Evolutionary conservation across 352 stramenopile genomes (phyloP).

Genomic region (Pythium graminicola): DNA sequence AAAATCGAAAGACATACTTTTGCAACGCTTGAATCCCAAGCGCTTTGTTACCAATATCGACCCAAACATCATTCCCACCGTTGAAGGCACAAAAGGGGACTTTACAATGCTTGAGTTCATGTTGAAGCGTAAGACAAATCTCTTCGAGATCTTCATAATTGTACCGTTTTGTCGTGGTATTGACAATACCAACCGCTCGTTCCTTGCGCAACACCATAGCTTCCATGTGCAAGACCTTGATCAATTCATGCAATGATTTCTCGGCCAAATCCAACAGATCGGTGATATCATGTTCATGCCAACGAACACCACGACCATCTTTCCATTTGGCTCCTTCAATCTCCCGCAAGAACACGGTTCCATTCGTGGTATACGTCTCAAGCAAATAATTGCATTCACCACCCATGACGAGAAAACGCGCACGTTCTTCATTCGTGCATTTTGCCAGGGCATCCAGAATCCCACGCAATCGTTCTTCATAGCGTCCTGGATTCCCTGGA

Average conservation of each 20-base stretch:
- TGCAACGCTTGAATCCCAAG: slow-evolving; percentile 91
- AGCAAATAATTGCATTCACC: slow-evolving; percentile 96
- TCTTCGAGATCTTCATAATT: slow-evolving; percentile 93
- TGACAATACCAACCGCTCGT: slow-evolving; percentile 91
- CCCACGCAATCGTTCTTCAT: slow-evolving; percentile 68
- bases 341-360: slow-evolving; percentile 49
- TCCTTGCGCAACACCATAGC: slow-evolving; percentile 90
- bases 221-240: slow-evolving; percentile 78
- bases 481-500: slow-evolving; percentile 49
- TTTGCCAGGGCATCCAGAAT: slow-evolving; percentile 60
- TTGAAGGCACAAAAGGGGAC: slow-evolving; percentile 96
- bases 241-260: slow-evolving; percentile 59
- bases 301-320: slow-evolving; percentile 77
- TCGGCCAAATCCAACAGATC: slow-evolving; percentile 82
- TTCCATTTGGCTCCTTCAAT: slow-evolving; percentile 73
- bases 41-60: slow-evolving; percentile 96
- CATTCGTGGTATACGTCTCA: slow-evolving; percentile 49
- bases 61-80: slow-evolving; percentile 93
- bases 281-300: slow-evolving; percentile 73
- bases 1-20: slow-evolving; percentile 67
- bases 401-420: slow-evolving; percentile 89
- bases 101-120: slow-evolving; percentile 61
- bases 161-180: slow-evolving; percentile 68
- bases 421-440: slow-evolving; percentile 50
- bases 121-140: slow-evolving; percentile 88